Percentiles rank a stretch among this genome's conserved stretches.
phyloP scores from a whole-genome alignment of 495 filamentous ascomycete genomes.

The Xylaria telfairii region DNA sequence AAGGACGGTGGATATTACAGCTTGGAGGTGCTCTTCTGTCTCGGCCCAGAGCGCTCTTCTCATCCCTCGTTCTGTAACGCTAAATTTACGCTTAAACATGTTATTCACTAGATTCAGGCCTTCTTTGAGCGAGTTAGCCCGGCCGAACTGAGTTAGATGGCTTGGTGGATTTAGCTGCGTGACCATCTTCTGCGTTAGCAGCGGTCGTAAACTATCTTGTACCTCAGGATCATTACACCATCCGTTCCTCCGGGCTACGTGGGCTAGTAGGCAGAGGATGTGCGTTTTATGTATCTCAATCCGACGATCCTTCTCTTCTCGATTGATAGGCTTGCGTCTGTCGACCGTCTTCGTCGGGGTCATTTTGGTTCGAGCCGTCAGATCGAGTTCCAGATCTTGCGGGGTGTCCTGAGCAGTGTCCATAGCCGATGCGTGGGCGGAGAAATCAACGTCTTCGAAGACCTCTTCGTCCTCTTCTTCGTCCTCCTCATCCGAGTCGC shows the following conservation, averaged over 20 bases:
- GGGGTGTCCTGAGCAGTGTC: slow-evolving; percentile 45
- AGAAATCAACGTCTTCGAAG: slow-evolving; percentile 46
- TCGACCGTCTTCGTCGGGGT: slow-evolving; percentile 39
- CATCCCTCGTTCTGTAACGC: slow-evolving; percentile 72
- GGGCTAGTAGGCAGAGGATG: slow-evolving; percentile 77
- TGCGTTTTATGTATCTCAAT: slow-evolving; percentile 86
- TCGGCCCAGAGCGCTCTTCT: slow-evolving; percentile 75
- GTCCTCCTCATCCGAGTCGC: slow-evolving; percentile 44
- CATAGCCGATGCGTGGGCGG: slow-evolving; percentile 25
- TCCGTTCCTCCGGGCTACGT: slow-evolving; percentile 74
- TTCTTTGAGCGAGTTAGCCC: slow-evolving; percentile 74
- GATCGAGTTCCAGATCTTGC: slow-evolving; percentile 65
- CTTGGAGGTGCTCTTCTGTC: slow-evolving; percentile 61
- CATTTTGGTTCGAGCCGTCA: slow-evolving; percentile 49
- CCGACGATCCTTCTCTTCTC: slow-evolving; percentile 71
- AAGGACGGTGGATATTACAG: slow-evolving; percentile 49
- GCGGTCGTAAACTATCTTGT: slow-evolving; percentile 64
- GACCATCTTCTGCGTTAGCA: slow-evolving; percentile 66
- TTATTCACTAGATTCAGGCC: slow-evolving; percentile 73
- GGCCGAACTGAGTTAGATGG: slow-evolving; percentile 69
- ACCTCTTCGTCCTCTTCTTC: slow-evolving; percentile 32
- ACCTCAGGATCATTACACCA: slow-evolving; percentile 85
- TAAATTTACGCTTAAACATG: slow-evolving; percentile 71
- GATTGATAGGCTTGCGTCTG: slow-evolving; percentile 67
- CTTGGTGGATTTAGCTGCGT: slow-evolving; percentile 68